Percentiles rank a stretch among this genome's conserved stretches.
These are phyloP conservation scores for Rhodotorula babjevae DNA, from an alignment of 768 basidiomycete genomes.

Conservation along the genomic window DNA sequence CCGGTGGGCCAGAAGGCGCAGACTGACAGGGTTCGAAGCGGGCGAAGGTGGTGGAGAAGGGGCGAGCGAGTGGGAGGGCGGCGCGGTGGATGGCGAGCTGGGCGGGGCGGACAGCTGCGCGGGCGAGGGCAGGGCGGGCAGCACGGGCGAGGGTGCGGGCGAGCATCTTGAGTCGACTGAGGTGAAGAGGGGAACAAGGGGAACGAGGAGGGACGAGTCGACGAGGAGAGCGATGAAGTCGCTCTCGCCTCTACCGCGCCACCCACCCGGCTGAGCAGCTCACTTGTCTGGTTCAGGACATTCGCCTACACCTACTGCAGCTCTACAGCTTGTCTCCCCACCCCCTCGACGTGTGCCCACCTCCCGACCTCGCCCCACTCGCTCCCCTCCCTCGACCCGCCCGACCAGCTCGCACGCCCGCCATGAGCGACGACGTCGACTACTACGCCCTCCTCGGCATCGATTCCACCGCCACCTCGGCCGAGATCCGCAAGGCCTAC, in stretches of 20 bases:
- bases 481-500: conserved; percentile 40
- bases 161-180: not conserved
- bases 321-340: too few relatives aligned
- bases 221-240: not conserved
- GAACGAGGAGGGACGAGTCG: not conserved
- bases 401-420: not conserved
- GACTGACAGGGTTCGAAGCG: conserved; percentile 26
- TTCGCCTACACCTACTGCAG: not conserved
- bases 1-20: too few relatives aligned
- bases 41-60: conserved; percentile 12
- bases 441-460: conserved; percentile 42
- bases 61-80: not conserved
- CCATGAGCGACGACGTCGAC: conserved; percentile 24
- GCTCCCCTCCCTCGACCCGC: not conserved
- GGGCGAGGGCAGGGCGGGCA: not conserved
- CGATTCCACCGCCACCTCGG: conserved; percentile 15
- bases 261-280: too few relatives aligned
- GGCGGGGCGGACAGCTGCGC: conserved; percentile 9
- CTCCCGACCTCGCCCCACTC: not conserved
- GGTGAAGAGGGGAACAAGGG: not conserved
- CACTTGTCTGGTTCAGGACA: too few relatives aligned
- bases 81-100: not conserved
- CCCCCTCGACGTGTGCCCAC: not conserved
- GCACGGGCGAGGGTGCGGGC: not conserved
- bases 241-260: too few relatives aligned